phyloP scores from a whole-genome alignment of 768 basidiomycete genomes.

The Pisolithus orientalis region DNA sequence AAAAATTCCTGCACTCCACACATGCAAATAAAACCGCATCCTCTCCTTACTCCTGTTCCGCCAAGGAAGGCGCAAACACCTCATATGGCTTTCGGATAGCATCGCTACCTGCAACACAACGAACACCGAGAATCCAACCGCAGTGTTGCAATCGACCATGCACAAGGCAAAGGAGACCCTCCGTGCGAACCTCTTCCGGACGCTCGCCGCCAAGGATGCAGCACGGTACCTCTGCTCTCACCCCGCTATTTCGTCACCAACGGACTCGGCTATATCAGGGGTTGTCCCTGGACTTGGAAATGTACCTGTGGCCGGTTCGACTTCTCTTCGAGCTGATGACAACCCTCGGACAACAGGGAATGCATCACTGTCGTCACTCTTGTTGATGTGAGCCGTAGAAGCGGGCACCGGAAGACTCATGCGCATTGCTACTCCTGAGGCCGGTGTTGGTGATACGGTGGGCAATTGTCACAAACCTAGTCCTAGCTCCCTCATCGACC shows the following conservation, averaged over 20 bases:
- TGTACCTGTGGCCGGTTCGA: background rate
- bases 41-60: no score
- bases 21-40: no score
- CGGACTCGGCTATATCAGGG: background rate
- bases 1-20: no score
- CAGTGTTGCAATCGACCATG: background rate
- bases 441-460: background rate
- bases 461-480: background rate
- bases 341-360: background rate
- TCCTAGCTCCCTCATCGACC: conserved; percentile 4
- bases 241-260: conserved; percentile 1
- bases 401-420: conserved; percentile 19
- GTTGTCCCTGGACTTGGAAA: no score
- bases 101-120: background rate
- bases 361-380: background rate
- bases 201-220: conserved; percentile 19
- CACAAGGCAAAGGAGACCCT: conserved; percentile 4
- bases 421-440: background rate
- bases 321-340: background rate
- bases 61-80: no score
- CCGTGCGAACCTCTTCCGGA: conserved; percentile 14
- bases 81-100: background rate
- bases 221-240: conserved; percentile 23
- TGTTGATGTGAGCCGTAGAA: conserved; percentile 14
- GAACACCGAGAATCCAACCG: background rate